Evolutionary conservation across 345 rosid species (phyloP).

Genomic region (Aquilaria malaccensis): DNA sequence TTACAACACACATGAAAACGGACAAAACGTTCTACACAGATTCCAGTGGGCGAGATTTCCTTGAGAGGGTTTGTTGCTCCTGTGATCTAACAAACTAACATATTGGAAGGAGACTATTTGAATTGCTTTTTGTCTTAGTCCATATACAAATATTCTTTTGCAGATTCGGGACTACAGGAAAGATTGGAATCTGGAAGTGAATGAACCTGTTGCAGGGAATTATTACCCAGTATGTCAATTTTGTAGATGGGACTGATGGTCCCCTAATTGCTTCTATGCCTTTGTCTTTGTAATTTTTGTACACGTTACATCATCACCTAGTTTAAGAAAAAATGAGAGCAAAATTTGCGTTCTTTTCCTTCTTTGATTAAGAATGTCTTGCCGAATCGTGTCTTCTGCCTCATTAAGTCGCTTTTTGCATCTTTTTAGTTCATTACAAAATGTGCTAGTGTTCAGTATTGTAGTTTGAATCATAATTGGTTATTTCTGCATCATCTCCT

Average conservation of each 20-base stretch:
- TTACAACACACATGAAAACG: slow-evolving; percentile 38
- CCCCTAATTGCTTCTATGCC: not conserved
- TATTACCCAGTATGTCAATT: slow-evolving; percentile 56
- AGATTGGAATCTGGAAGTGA: slow-evolving; percentile 56
- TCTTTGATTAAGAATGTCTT: too few species aligned
- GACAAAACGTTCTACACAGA: slow-evolving; percentile 54
- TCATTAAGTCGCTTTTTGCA: too few species aligned
- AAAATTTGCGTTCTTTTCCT: too few species aligned
- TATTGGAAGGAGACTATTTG: not conserved
- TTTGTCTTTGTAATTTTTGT: not conserved
- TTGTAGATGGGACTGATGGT: not conserved
- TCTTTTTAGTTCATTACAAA: too few species aligned
- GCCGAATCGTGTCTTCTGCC: too few species aligned
- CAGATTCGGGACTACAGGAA: slow-evolving; percentile 57
- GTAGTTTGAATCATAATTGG: too few species aligned
- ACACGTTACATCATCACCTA: not conserved
- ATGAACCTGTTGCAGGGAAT: slow-evolving; percentile 69
- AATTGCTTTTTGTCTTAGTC: not conserved
- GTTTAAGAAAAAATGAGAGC: too few species aligned
- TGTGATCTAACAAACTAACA: slow-evolving; percentile 5
- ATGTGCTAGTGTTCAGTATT: too few species aligned
- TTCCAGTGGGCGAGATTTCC: slow-evolving; percentile 69
- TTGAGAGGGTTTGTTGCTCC: slow-evolving; percentile 38
- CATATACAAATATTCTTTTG: slow-evolving; percentile 9
- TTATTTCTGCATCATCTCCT: too few species aligned